Base-by-base conservation (phyloP, 352 stramenopile species). In the Phytophthora sojae region DNA sequence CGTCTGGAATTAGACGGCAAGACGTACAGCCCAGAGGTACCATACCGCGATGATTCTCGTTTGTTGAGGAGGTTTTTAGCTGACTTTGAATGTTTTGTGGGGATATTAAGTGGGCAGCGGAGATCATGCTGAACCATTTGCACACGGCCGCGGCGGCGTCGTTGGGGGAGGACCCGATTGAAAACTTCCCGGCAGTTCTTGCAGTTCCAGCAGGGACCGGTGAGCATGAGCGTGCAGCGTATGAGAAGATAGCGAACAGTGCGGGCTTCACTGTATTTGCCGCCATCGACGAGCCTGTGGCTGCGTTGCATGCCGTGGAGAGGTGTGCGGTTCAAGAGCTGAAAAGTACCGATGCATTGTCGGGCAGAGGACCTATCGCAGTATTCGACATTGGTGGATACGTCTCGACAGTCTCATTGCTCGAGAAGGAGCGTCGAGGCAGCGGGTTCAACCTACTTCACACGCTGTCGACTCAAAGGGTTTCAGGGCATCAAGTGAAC, bases 341-440 rank as follows among this genome's bases (percentile, higher is more conserved):
- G 17, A 61, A 37, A 12, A 69, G 32, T 30, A 26, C 68, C 11
- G 67, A 85, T 44, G 29, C 19, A 2, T 25, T 79, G 26, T 67
- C 73, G 6, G 45, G 69, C 32, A 32, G 62, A 57, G 70, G 70
- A 0, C 66, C 69, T 2, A 86, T 92, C 37, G 86, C 75, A 4
- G 83, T 94, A 12, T 84, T 94, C 30, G 85, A 94, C 60, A 92
- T 94, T 62, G 86, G 86, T 35, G 86, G 85, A 42, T 90, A 79
- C 59, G 59, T 75, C 4, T 90, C 85, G 37, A 81, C 77, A 11
- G 70, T 90, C 17, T 87, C 83, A 2, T 47, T 93, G 21, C 67
- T 94, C 0, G 32, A 88, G 47, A 76, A 80, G 39, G 56, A 76
- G 6, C 66, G 49, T 21, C 64, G 64, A 21, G 44, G 54, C 5